Conservation (phyloP, 2,329 filamentous ascomycete species). For the Scytalidium lignicola region DNA sequence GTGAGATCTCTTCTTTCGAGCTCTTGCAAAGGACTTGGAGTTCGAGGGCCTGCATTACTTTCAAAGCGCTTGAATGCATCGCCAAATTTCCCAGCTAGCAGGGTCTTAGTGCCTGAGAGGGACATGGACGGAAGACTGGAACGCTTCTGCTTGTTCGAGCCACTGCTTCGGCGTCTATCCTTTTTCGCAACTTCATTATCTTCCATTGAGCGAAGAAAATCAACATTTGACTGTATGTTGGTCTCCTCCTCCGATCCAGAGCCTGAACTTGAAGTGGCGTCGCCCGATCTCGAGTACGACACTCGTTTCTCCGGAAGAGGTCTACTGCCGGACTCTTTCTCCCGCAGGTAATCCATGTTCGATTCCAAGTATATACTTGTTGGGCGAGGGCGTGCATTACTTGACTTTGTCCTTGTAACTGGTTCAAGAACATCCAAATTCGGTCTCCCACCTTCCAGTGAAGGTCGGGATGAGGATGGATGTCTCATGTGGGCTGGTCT, state of each 20-base stretch:
- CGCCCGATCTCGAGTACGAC: constrained; percentile 16
- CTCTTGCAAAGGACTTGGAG: constrained; percentile 36
- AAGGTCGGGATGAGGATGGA: constrained; percentile 56
- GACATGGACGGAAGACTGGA: constrained; percentile 66
- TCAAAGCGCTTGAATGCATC: constrained; percentile 95
- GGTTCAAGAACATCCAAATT: constrained; percentile 56
- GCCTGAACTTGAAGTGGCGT: constrained; percentile 28
- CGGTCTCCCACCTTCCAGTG: constrained; percentile 66
- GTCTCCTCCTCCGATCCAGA: constrained; percentile 41
- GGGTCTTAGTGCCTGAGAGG: constrained; percentile 69
- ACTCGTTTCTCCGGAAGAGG: constrained; percentile 24
- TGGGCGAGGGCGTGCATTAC: constrained; percentile 65
- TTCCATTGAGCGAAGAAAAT: constrained; percentile 77
- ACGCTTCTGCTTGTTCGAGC: constrained; percentile 58
- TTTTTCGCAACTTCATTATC: constrained; percentile 46
- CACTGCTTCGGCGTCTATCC: constrained; percentile 48
- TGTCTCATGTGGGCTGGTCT: constrained; percentile 32
- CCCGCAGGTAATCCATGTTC: constrained; percentile 76
- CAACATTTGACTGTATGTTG: constrained; percentile 73
- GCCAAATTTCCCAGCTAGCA: constrained; percentile 84
- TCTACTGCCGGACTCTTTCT: constrained; percentile 53
- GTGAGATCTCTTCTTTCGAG: constrained; percentile 44
- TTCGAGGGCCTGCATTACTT: constrained; percentile 36
- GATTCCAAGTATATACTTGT: constrained; percentile 79
- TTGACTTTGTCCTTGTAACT: constrained; percentile 58